Percentiles rank a stretch among this genome's conserved stretches.
These are phyloP conservation scores for Periconia macrospinosa DNA, from an alignment of 2,329 filamentous ascomycete genomes.

Conservation along the genomic window DNA sequence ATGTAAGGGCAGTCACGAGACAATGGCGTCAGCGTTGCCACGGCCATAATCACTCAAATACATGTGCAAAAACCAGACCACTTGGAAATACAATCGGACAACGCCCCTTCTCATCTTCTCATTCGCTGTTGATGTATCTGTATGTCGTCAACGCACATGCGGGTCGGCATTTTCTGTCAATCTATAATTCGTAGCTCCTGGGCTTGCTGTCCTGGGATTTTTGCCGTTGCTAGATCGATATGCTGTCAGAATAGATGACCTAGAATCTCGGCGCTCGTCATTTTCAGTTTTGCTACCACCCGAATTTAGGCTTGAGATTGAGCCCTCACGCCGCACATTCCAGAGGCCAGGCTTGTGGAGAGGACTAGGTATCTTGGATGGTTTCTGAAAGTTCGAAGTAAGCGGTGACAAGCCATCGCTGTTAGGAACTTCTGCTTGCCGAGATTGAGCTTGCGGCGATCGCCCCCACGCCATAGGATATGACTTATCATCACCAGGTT, in stretches of 20 bases:
- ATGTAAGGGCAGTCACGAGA: too few relatives aligned
- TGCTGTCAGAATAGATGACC: conserved; percentile 32
- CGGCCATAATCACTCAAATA: too few relatives aligned
- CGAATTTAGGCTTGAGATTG: conserved; percentile 42
- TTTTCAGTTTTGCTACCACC: conserved; percentile 17
- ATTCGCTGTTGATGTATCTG: too few relatives aligned
- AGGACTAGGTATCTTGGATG: conserved; percentile 50
- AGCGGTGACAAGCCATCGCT: not conserved
- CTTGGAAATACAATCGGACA: too few relatives aligned
- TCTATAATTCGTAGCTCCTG: not conserved
- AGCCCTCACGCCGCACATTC: conserved; percentile 42
- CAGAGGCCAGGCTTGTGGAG: conserved; percentile 32
- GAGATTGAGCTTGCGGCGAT: conserved; percentile 1
- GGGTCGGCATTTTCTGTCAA: not conserved
- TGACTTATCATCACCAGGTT: conserved; percentile 44
- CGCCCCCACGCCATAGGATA: conserved; percentile 1
- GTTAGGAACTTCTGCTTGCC: not conserved
- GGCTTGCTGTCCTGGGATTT: not conserved
- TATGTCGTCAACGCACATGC: not conserved
- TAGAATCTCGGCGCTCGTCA: conserved; percentile 30
- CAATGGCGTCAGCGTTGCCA: too few relatives aligned
- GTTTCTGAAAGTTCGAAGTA: conserved; percentile 16
- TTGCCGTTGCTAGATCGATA: conserved; percentile 13
- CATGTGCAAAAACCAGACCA: too few relatives aligned
- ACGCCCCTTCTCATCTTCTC: too few relatives aligned